Conservation (phyloP, 1,139 yeast genomes). For the Debaryomycetaceae sp. region DNA sequence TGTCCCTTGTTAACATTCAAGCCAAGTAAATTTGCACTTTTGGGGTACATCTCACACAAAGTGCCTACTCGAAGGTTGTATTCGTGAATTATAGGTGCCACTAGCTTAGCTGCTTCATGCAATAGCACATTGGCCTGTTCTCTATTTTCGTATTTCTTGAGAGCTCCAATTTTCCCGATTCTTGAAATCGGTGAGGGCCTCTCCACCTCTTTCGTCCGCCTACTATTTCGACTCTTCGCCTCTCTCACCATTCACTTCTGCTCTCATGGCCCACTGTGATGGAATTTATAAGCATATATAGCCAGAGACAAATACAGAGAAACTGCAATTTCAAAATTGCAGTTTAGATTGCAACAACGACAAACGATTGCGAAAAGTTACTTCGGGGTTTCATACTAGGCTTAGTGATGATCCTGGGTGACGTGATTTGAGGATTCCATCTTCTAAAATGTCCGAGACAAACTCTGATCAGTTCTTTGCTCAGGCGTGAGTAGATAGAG, state of each 20-base stretch:
- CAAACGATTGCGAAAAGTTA: neutral
- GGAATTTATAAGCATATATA: neutral
- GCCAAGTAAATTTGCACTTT: conserved; percentile 62
- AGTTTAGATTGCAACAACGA: neutral
- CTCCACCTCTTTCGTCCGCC: conserved; percentile 7
- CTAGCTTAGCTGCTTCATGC: conserved; percentile 57
- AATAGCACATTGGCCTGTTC: conserved; percentile 57
- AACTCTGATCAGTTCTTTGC: too few relatives aligned
- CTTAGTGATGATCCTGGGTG: too few relatives aligned
- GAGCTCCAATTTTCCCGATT: conserved; percentile 52
- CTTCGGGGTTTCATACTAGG: neutral
- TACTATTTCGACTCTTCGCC: neutral
- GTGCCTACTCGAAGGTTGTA: conserved; percentile 63
- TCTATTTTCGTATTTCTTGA: conserved; percentile 50
- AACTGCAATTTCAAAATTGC: neutral
- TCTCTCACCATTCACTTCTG: neutral
- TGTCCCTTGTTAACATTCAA: conserved; percentile 82
- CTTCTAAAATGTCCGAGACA: too few relatives aligned
- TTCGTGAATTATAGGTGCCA: conserved; percentile 73
- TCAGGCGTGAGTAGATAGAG: too few relatives aligned
- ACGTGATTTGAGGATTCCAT: too few relatives aligned
- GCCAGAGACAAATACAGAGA: neutral
- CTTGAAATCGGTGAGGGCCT: conserved; percentile 44
- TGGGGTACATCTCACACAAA: conserved; percentile 85
- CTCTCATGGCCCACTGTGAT: neutral